Conservation (phyloP, 78 protist species). For the Acrasis kona region DNA sequence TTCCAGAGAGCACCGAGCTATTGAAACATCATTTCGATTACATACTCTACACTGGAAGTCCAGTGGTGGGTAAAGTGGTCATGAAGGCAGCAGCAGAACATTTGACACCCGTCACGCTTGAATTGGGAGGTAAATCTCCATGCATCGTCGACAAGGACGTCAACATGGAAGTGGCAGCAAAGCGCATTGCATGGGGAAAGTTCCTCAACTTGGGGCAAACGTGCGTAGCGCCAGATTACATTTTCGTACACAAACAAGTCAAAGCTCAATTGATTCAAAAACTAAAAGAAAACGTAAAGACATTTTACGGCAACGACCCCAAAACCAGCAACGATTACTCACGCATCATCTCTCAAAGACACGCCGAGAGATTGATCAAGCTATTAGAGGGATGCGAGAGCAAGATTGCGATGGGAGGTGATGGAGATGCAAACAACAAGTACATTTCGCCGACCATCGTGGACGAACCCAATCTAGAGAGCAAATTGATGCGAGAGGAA, state of each 20-base stretch:
- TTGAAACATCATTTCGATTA: constrained; percentile 51
- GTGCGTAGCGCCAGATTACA: constrained; percentile 75
- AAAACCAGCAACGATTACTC: background rate
- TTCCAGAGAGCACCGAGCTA: constrained; percentile 30
- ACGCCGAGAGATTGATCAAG: constrained; percentile 3
- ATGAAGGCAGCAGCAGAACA: constrained; percentile 54
- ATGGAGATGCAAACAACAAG: constrained; percentile 20
- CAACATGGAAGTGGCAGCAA: constrained; percentile 49
- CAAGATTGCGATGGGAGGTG: constrained; percentile 51
- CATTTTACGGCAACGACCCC: background rate
- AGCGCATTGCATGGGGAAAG: constrained; percentile 40
- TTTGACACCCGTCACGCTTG: constrained; percentile 81
- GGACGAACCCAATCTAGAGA: constrained; percentile 6
- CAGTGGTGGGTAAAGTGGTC: constrained; percentile 51
- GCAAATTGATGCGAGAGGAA: constrained; percentile 30
- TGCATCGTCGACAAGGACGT: constrained; percentile 50
- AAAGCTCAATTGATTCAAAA: background rate
- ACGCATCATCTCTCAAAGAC: background rate
- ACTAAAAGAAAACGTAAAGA: constrained; percentile 7
- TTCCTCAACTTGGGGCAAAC: constrained; percentile 77
- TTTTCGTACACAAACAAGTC: constrained; percentile 4
- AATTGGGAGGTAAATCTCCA: constrained; percentile 92
- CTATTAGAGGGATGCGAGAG: constrained; percentile 1
- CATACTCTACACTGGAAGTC: constrained; percentile 75
- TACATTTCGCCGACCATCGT: constrained; percentile 69